These are phyloP conservation scores for Hippophae tibetana DNA, from an alignment of 306 rosid species.

Conservation along the genomic window DNA sequence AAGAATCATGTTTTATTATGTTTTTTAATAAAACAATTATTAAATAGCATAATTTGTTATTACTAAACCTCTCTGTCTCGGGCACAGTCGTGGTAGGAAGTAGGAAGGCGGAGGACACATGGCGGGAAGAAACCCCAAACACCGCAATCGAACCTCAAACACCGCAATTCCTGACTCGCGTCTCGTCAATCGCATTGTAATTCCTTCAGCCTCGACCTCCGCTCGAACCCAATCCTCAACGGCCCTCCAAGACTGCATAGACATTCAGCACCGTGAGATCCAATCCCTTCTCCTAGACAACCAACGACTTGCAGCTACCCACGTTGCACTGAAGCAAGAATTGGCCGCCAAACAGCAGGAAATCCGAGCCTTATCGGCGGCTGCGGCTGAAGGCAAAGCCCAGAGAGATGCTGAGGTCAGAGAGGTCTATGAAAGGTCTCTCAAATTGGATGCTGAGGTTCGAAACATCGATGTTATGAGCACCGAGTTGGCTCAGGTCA, in stretches of 20 bases:
- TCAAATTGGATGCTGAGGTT: conserved; percentile 58
- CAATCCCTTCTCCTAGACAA: conserved; percentile 67
- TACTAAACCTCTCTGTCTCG: no score
- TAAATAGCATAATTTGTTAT: no score
- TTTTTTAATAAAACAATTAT: no score
- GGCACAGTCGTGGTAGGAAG: no score
- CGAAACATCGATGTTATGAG: conserved; percentile 49
- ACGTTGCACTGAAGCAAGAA: conserved; percentile 81
- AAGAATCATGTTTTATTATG: no score
- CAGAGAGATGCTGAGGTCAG: conserved; percentile 66
- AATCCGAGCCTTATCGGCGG: conserved; percentile 43
- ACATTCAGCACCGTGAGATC: conserved; percentile 57
- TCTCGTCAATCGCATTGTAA: no score
- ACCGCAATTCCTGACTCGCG: no score
- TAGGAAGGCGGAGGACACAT: no score
- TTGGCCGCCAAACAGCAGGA: conserved; percentile 50
- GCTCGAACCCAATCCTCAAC: conserved; percentile 3
- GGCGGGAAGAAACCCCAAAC: no score
- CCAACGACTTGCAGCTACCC: conserved; percentile 75
- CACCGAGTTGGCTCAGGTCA: conserved; percentile 49
- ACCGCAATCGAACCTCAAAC: background rate
- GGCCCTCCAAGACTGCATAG: conserved; percentile 50
- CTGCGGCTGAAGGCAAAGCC: conserved; percentile 42
- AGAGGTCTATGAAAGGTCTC: conserved; percentile 58
- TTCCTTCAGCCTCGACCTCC: no score